A percentile compares a stretch with the other conserved stretches of the same genome.
Conservation (phyloP, 2,329 filamentous ascomycete genomes). For the Verticillium longisporum region DNA sequence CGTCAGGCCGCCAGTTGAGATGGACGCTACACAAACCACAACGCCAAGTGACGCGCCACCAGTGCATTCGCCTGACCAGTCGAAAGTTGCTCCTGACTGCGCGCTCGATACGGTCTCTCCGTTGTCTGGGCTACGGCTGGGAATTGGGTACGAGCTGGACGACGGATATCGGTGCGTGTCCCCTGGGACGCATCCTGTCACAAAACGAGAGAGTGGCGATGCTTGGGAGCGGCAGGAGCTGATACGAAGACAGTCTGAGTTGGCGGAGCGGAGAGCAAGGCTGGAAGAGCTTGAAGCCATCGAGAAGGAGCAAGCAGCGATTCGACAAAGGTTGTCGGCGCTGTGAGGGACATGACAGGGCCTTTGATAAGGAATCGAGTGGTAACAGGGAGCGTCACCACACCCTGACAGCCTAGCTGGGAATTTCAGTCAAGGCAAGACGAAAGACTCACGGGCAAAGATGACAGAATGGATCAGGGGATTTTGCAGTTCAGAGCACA, state of each 20-base stretch:
- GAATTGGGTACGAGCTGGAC: background rate
- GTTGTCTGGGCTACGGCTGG: background rate
- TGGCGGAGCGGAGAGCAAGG: background rate
- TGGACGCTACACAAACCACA: background rate
- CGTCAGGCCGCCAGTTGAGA: background rate
- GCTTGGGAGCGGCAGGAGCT: constrained; percentile 1
- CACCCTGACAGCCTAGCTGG: too few relatives aligned
- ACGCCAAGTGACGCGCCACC: background rate
- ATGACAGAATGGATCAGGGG: too few relatives aligned
- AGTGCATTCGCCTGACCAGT: background rate
- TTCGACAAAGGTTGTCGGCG: background rate
- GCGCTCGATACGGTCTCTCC: background rate
- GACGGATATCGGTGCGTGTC: background rate
- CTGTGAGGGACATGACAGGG: background rate
- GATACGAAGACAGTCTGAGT: background rate
- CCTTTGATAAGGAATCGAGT: background rate
- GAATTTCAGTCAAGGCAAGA: too few relatives aligned
- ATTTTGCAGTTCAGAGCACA: too few relatives aligned
- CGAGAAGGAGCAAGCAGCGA: background rate
- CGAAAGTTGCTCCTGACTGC: background rate
- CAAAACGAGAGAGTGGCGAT: background rate
- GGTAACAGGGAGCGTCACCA: too few relatives aligned
- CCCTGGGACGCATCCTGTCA: background rate
- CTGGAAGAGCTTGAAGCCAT: background rate
- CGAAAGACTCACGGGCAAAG: too few relatives aligned